phyloP scores from a whole-genome alignment of 306 rosid genomes.

The Corylus avellana region DNA sequence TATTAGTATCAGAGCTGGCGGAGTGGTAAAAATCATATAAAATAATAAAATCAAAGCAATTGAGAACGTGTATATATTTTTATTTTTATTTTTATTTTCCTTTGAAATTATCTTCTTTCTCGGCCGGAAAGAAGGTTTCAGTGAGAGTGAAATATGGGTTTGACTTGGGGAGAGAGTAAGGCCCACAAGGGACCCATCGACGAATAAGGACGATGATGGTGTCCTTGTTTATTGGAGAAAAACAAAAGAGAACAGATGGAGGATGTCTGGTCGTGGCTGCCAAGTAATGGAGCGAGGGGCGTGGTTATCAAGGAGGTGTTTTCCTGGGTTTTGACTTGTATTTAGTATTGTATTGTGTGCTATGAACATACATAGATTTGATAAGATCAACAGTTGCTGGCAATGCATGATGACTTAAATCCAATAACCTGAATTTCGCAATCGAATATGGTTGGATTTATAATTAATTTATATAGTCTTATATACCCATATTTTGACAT shows the following conservation, averaged over 20 bases:
- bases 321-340: slow-evolving; percentile 17
- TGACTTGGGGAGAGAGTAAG: neutral
- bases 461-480: no score
- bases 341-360: no score
- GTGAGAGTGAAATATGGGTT: neutral
- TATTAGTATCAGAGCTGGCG: neutral
- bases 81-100: no score
- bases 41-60: neutral
- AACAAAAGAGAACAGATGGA: neutral
- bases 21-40: neutral
- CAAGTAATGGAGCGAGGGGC: neutral
- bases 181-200: neutral
- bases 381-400: neutral
- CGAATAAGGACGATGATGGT: neutral
- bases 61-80: neutral
- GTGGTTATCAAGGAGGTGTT: neutral
- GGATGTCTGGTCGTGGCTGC: slow-evolving; percentile 1
- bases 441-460: no score
- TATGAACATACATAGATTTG: neutral
- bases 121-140: neutral
- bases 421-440: no score
- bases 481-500: no score
- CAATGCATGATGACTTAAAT: neutral
- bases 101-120: no score
- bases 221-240: neutral